Conservation (phyloP, 2,329 filamentous ascomycete genomes). For the Didymella pinodella region DNA sequence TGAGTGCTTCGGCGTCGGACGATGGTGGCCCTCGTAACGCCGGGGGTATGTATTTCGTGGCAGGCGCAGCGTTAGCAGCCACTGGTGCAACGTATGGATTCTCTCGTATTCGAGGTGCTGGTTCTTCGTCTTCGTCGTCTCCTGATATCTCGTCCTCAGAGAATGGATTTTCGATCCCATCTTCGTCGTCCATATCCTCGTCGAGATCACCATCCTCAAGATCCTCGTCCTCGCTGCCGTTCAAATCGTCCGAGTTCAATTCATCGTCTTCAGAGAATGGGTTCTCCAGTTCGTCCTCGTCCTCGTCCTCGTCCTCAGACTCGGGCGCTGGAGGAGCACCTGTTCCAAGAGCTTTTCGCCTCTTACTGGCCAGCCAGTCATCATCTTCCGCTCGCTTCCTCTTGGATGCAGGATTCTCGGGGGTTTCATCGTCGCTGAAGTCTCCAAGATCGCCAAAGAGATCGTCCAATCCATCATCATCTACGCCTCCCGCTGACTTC, state of each 20-base stretch:
- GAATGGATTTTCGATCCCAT: constrained; percentile 38
- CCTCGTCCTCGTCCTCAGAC: constrained; percentile 40
- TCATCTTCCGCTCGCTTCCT: constrained; percentile 66
- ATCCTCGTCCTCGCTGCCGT: constrained; percentile 32
- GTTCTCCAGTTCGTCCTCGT: constrained; percentile 36
- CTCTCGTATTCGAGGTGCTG: constrained; percentile 65
- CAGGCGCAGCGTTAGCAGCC: constrained; percentile 52
- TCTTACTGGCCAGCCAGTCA: constrained; percentile 66
- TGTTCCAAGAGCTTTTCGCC: constrained; percentile 57
- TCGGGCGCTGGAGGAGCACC: constrained; percentile 26
- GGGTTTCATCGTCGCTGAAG: constrained; percentile 58
- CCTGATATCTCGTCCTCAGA: constrained; percentile 43
- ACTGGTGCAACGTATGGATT: constrained; percentile 88
- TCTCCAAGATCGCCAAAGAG: constrained; percentile 71
- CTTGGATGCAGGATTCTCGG: constrained; percentile 57
- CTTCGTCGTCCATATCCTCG: constrained; percentile 46
- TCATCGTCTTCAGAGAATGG: constrained; percentile 38
- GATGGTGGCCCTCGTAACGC: constrained; percentile 73
- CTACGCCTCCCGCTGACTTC: constrained; percentile 64
- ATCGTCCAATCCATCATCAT: constrained; percentile 86
- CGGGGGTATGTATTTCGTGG: constrained; percentile 84
- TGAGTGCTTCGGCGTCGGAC: constrained; percentile 71
- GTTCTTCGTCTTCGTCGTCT: constrained; percentile 20
- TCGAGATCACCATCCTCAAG: constrained; percentile 34
- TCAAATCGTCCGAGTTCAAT: constrained; percentile 42